Base-by-base conservation (phyloP, 2,329 filamentous ascomycete genomes). In the Pestalotiopsis sp. region DNA sequence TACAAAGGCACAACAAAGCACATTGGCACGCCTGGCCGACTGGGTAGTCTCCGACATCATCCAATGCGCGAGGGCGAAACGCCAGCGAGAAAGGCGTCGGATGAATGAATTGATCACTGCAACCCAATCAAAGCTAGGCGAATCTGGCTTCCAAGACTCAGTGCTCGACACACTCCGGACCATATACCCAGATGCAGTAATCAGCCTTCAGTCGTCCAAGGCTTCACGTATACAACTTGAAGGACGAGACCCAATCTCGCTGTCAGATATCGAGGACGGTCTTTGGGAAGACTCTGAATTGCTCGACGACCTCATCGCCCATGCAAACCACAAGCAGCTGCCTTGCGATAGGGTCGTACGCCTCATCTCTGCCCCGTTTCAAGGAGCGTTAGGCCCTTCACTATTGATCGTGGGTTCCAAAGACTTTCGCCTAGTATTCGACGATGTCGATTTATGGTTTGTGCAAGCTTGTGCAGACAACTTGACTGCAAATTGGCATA, bases 231-330 rank as follows among this genome's bases (percentile, higher is more conserved):
- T 82, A 0, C 62, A 72, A 2, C 65, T 81, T 3, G 72, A 76
- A 12, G 74, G 76, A 0, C 76, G 75, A 2, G 72, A 70, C 0
- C 71, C 74, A 0, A 74, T 84, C 17, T 57, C 70, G 0, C 69
- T 76, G 5, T 67, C 71, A 0, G 77, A 80, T 0, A 62, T 83
- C 0, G 76, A 81, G 23, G 75, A 81, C 4, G 81, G 82, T 0
- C 58, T 85, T 0, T 85, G 83, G 83, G 83, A 85, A 72, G 83
- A 85, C 38, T 74, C 74, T 4, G 77, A 78, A 6, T 76, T 78
- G 12, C 78, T 84, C 9, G 80, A 84, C 12, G 71, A 80, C 3
- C 70, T 81, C 13, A 81, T 85, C 14, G 62, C 72, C 0, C 74
- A 76, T 0, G 73, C 74, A 0, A 84, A 84, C 23, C 77, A 83